A percentile compares a stretch with the other conserved stretches of the same genome.
phyloP scores from a whole-genome alignment of 1,284 basidiomycete genomes.

The Boletus austroedulis region DNA sequence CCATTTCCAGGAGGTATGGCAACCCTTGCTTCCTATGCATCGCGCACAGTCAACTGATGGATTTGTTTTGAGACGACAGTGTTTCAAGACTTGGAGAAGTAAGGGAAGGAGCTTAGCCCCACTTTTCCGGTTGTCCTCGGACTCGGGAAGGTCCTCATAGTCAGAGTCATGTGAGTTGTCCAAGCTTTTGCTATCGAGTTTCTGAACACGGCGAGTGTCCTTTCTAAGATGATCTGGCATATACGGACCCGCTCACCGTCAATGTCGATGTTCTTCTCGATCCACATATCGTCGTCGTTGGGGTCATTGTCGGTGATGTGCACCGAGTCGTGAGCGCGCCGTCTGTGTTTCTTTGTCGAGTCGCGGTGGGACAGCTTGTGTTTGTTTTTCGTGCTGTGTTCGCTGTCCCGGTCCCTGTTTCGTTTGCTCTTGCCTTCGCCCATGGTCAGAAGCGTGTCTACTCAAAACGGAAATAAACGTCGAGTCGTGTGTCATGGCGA shows the following conservation, averaged over 20 bases:
- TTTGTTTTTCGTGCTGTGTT: conserved; percentile 45
- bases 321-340: conserved; percentile 29
- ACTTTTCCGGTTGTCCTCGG: no score
- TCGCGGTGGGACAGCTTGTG: no score
- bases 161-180: no score
- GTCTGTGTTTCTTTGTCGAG: conserved; percentile 39
- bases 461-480: no score
- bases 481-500: no score
- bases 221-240: no score
- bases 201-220: no score
- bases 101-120: no score
- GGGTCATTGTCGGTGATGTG: conserved; percentile 58
- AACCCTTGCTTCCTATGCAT: background rate
- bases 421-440: conserved; percentile 36
- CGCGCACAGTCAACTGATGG: background rate
- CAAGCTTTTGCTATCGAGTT: no score
- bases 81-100: no score
- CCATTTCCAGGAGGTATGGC: background rate
- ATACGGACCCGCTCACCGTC: conserved; percentile 65
- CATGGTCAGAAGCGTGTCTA: conserved; percentile 10
- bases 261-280: conserved; percentile 83
- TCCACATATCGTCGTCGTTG: conserved; percentile 74
- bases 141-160: no score
- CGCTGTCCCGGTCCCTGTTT: conserved; percentile 38
- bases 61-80: no score